Evolutionary conservation across 2,329 filamentous ascomycete species (phyloP), one percentile per base, ranked within the genome.

Genomic region (Fusarium torulosum): DNA sequence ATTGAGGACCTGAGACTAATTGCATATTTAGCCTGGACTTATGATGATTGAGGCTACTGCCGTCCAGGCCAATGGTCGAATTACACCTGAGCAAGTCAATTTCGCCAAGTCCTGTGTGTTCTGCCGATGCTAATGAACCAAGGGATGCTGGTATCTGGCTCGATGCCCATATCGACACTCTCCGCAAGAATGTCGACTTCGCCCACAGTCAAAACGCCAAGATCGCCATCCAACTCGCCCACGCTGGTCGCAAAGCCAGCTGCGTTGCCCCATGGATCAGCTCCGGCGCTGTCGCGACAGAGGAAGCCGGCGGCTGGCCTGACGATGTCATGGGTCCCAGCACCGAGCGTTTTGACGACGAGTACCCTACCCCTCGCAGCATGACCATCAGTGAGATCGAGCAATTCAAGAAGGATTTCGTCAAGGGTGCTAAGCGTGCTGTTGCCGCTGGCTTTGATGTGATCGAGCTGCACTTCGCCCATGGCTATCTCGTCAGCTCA

Each of bases 391-490:
- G 82, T 1, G 88, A 94, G 52, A 94, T 96, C 59, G 80, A 86
- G 51, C 77, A 83, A 8, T 79, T 92, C 55, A 91, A 92, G 75
- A 76, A 76, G 8, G 86, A 85, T 4, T 94, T 86, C 77, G 84
- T 81, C 1, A 82, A 81, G 0, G 84, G 83, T 0, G 82, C 83
- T 0, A 80, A 82, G 63, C 80, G 88, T 11, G 84, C 91, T 1
- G 75, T 93, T 1, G 79, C 83, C 50, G 88, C 87, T 1, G 92
- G 92, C 0, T 87, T 91, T 66, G 90, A 91, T 71, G 86, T 87
- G 6, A 83, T 92, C 17, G 90, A 89, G 76, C 87, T 96, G 50
- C 93, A 96, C 79, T 86, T 85, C 69, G 93, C 92, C 0, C 92
- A 96, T 72, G 92, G 92, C 1, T 96, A 94, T 74, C 84, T 96